These are phyloP conservation scores for Achlya hypogyna DNA, from an alignment of 352 stramenopile genomes.

Conservation along the genomic window DNA sequence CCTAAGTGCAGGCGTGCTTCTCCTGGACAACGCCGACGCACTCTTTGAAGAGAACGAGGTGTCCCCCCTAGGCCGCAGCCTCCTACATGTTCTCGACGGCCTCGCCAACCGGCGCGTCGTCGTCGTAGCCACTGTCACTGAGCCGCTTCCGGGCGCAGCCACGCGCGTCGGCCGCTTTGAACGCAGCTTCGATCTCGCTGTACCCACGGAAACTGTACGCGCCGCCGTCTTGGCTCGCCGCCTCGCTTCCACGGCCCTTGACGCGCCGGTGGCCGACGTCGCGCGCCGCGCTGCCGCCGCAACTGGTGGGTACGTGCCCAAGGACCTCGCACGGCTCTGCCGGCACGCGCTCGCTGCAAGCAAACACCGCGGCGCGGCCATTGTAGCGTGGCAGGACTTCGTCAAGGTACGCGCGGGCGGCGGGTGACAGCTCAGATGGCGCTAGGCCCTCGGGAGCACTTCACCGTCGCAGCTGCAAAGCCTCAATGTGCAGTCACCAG, in stretches of 20 bases:
- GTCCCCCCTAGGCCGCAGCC: conserved; percentile 40
- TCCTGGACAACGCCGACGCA: conserved; percentile 63
- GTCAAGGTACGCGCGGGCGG: background rate
- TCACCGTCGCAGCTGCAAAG: conserved; percentile 66
- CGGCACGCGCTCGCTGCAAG: conserved; percentile 35
- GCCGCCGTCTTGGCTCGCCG: conserved; percentile 38
- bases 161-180: conserved; percentile 46
- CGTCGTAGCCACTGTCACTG: conserved; percentile 40
- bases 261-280: background rate
- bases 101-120: conserved; percentile 30
- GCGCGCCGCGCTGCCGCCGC: conserved; percentile 38
- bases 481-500: conserved; percentile 61
- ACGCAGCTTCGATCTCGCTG: conserved; percentile 49
- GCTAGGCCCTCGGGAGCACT: conserved; percentile 22
- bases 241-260: conserved; percentile 29
- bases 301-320: conserved; percentile 69
- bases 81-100: conserved; percentile 52
- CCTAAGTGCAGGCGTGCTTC: conserved; percentile 27
- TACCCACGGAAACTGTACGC: conserved; percentile 51
- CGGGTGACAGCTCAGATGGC: background rate
- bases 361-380: background rate
- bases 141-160: conserved; percentile 30
- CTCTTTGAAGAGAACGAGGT: conserved; percentile 47
- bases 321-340: conserved; percentile 64
- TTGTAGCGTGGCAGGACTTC: conserved; percentile 7